phyloP scores from a whole-genome alignment of 2,329 filamentous ascomycete genomes.

The Ceratocystiopsis sp. region DNA sequence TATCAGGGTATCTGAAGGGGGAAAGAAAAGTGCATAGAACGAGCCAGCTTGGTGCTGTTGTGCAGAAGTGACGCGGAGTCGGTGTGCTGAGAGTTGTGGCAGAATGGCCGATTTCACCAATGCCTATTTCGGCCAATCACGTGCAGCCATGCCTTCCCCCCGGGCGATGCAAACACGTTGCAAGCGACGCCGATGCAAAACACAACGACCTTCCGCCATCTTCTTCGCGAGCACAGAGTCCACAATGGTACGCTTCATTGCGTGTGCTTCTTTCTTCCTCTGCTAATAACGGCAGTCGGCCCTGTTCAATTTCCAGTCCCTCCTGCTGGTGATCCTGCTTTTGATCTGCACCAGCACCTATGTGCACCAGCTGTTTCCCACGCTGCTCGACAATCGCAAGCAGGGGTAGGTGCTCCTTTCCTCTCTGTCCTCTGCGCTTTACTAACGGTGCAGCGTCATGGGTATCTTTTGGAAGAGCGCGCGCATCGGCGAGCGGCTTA shows the following conservation, averaged over 20 bases:
- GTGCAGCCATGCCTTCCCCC: not conserved
- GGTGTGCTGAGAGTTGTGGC: too few relatives aligned
- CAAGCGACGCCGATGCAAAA: not conserved
- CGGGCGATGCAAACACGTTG: not conserved
- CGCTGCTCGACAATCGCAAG: slow-evolving; percentile 84
- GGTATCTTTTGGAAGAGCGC: slow-evolving; percentile 95
- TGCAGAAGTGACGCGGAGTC: not conserved
- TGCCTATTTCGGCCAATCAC: not conserved
- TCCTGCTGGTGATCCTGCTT: slow-evolving; percentile 84
- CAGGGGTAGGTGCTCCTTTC: slow-evolving; percentile 31
- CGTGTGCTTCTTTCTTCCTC: not conserved
- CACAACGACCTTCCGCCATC: too few relatives aligned
- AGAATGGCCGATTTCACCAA: not conserved
- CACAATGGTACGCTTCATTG: too few relatives aligned
- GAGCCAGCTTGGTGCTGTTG: too few relatives aligned
- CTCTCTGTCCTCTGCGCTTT: slow-evolving; percentile 15
- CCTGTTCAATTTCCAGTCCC: slow-evolving; percentile 97
- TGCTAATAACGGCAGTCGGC: slow-evolving; percentile 46
- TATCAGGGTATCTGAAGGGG: not conserved
- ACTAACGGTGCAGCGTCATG: slow-evolving; percentile 41
- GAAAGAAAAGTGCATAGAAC: too few relatives aligned
- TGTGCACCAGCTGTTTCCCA: slow-evolving; percentile 74
- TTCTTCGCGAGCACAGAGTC: too few relatives aligned
- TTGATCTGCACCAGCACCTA: slow-evolving; percentile 94
- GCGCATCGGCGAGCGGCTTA: slow-evolving; percentile 78